These are phyloP conservation scores for Chrysoporthe puriensis DNA, from an alignment of 2,329 filamentous ascomycete species.

Conservation along the genomic window DNA sequence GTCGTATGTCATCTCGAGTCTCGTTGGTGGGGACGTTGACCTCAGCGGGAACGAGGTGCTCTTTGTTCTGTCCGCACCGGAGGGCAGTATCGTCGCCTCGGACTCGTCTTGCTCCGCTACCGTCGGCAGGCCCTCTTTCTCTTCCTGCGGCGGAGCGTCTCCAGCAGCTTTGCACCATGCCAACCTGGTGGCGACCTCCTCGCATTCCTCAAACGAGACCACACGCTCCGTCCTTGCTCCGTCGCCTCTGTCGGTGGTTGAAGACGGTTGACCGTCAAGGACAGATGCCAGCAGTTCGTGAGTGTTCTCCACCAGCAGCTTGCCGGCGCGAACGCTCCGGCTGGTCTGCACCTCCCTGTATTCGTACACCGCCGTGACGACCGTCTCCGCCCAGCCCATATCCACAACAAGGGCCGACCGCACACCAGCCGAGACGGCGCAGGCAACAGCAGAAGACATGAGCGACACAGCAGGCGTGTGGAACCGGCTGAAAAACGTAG, in stretches of 20 bases:
- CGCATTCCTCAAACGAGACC: conserved; percentile 76
- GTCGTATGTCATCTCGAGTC: conserved; percentile 69
- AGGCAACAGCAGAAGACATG: conserved; percentile 75
- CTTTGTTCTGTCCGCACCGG: conserved; percentile 31
- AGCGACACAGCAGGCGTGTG: conserved; percentile 81
- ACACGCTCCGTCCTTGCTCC: conserved; percentile 40
- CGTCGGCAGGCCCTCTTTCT: conserved; percentile 48
- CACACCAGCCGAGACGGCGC: conserved; percentile 77
- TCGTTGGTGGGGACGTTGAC: conserved; percentile 54
- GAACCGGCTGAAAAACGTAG: conserved; percentile 79
- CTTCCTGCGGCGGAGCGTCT: conserved; percentile 11
- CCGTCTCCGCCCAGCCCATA: conserved; percentile 89
- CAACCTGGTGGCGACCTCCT: conserved; percentile 75
- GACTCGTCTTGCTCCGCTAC: conserved; percentile 63
- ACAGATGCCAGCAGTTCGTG: conserved; percentile 63
- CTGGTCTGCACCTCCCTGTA: conserved; percentile 77
- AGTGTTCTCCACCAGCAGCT: conserved; percentile 69
- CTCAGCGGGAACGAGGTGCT: conserved; percentile 50
- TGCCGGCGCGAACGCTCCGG: conserved; percentile 75
- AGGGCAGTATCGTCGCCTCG: conserved; percentile 33
- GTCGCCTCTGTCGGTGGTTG: conserved; percentile 32
- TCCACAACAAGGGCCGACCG: conserved; percentile 87
- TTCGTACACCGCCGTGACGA: conserved; percentile 85
- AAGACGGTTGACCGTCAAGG: conserved; percentile 33
- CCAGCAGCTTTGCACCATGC: conserved; percentile 70